Percentiles rank a stretch among this genome's conserved stretches.
These are phyloP conservation scores for Leptoxyphium fumago DNA, from an alignment of 2,329 filamentous ascomycete species.

Conservation along the genomic window DNA sequence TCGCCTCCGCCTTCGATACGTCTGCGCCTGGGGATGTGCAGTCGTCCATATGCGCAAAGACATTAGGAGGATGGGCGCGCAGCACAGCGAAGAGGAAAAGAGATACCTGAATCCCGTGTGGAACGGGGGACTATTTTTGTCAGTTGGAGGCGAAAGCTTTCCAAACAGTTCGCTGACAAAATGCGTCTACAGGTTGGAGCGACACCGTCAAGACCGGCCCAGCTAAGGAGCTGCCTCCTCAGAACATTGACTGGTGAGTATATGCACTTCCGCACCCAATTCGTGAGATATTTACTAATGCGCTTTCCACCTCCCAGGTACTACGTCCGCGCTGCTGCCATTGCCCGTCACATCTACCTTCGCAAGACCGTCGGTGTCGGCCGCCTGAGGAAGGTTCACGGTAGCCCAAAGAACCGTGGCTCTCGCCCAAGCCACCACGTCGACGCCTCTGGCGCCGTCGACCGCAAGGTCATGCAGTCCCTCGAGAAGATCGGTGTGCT, in stretches of 20 bases:
- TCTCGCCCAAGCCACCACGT: conserved; percentile 85
- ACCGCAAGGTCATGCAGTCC: conserved; percentile 93
- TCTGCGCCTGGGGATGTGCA: too few relatives aligned
- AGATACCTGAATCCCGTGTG: conserved; percentile 40
- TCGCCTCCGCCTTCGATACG: not conserved
- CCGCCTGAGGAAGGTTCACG: conserved; percentile 92
- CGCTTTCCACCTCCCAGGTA: conserved; percentile 29
- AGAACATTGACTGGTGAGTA: conserved; percentile 95
- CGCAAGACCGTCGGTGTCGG: conserved; percentile 98
- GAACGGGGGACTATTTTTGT: conserved; percentile 29
- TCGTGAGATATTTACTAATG: not conserved
- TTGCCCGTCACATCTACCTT: conserved; percentile 97
- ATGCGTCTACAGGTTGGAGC: conserved; percentile 70
- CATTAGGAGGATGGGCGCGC: not conserved
- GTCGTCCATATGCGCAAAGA: not conserved
- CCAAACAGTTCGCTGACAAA: conserved; percentile 12
- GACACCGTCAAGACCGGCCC: conserved; percentile 98
- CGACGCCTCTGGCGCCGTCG: conserved; percentile 84
- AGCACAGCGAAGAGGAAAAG: conserved; percentile 2
- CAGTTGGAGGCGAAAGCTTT: conserved; percentile 1
- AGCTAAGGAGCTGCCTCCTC: conserved; percentile 93
- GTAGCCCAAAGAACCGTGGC: conserved; percentile 83
- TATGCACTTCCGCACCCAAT: not conserved
- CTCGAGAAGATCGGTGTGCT: conserved; percentile 99
- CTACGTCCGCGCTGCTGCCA: conserved; percentile 76